These are phyloP conservation scores for Globisporangium camurandrum DNA, from an alignment of 352 stramenopile genomes.

Conservation along the genomic window DNA sequence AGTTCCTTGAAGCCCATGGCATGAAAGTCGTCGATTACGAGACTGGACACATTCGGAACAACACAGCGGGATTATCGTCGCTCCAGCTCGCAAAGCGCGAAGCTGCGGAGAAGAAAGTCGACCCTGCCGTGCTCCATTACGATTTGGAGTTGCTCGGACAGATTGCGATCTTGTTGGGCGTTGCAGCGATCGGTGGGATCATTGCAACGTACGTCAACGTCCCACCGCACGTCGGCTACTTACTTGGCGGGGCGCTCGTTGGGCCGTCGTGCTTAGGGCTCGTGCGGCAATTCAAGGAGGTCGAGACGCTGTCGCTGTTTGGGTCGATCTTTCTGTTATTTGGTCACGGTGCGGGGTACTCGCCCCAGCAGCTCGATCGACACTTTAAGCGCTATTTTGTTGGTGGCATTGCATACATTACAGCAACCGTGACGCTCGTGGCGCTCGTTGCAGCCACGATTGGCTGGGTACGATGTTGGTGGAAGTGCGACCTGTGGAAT, in stretches of 20 bases:
- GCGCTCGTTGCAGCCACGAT: constrained; percentile 64
- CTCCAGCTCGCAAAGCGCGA: constrained; percentile 70
- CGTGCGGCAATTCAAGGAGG: constrained; percentile 86
- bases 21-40: constrained; percentile 82
- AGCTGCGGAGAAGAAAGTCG: constrained; percentile 69
- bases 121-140: constrained; percentile 81
- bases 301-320: constrained; percentile 92
- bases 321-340: constrained; percentile 92
- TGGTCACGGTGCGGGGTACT: constrained; percentile 75
- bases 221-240: constrained; percentile 87
- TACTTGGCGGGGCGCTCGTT: constrained; percentile 86
- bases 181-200: constrained; percentile 86
- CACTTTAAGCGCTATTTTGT: constrained; percentile 69
- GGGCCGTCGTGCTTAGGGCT: constrained; percentile 84
- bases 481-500: background rate
- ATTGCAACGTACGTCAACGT: constrained; percentile 83
- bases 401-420: constrained; percentile 67
- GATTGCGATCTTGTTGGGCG: constrained; percentile 71
- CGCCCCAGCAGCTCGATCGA: constrained; percentile 52
- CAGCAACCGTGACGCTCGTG: constrained; percentile 59
- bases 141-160: constrained; percentile 82
- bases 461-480: constrained; percentile 61
- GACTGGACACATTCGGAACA: constrained; percentile 74
- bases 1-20: constrained; percentile 74
- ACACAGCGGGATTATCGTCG: constrained; percentile 56